These are phyloP conservation scores for Penicillium sp. DNA, from an alignment of 2,329 filamentous ascomycete genomes.

Conservation along the genomic window DNA sequence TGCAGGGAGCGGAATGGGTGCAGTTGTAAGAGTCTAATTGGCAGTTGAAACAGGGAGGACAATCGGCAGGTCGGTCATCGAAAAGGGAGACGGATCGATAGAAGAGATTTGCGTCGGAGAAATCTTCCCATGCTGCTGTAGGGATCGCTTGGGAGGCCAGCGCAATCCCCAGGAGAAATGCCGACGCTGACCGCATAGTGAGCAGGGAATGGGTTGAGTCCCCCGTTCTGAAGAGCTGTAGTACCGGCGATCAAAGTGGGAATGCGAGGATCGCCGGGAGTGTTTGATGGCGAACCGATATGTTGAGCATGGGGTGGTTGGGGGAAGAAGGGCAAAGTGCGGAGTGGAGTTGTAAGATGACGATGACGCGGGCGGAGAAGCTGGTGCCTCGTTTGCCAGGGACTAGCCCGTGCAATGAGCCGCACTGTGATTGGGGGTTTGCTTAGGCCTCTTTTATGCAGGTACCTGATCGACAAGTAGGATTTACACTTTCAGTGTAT, in stretches of 20 bases:
- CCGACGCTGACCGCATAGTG: conserved; percentile 30
- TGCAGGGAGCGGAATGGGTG: conserved; percentile 86
- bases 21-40: conserved; percentile 89
- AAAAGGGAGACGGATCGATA: conserved; percentile 69
- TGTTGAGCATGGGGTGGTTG: conserved; percentile 4
- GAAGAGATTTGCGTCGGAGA: conserved; percentile 61
- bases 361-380: conserved; percentile 38
- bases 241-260: conserved; percentile 7
- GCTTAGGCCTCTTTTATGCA: neutral
- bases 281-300: neutral
- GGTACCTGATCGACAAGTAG: neutral
- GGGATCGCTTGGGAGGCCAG: conserved; percentile 27
- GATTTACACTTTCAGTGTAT: neutral
- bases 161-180: conserved; percentile 25
- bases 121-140: conserved; percentile 47
- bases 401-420: conserved; percentile 5
- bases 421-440: neutral
- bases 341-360: conserved; percentile 20
- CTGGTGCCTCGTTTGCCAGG: conserved; percentile 21
- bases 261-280: conserved; percentile 9
- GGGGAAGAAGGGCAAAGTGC: conserved; percentile 4
- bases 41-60: conserved; percentile 82
- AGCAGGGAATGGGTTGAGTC: conserved; percentile 2
- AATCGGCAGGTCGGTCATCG: conserved; percentile 64
- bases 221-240: conserved; percentile 7